These are phyloP conservation scores for Trametes cinnabarina DNA, from an alignment of 768 basidiomycete species.

Conservation along the genomic window DNA sequence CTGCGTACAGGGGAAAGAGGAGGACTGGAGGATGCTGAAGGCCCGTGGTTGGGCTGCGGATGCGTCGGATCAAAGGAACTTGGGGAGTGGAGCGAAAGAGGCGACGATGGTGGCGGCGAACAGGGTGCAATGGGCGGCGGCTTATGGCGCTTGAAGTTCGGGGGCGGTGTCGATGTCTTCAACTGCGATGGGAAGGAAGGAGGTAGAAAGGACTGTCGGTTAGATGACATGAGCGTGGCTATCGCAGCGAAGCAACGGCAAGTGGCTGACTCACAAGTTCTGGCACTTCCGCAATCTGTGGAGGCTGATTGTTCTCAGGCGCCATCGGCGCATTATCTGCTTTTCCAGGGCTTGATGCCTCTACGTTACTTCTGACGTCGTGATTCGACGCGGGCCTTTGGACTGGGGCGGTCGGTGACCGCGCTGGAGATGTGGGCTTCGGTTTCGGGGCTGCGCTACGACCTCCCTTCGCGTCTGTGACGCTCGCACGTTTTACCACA, in stretches of 20 bases:
- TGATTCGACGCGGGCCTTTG: not conserved
- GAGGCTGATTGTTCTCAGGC: not conserved
- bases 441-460: slow-evolving; percentile 3
- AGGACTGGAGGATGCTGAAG: slow-evolving; percentile 20
- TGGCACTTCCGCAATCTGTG: slow-evolving; percentile 35
- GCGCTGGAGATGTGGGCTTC: slow-evolving; percentile 2
- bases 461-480: slow-evolving; percentile 12
- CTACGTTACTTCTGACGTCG: not conserved
- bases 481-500: slow-evolving; percentile 38
- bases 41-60: slow-evolving; percentile 20
- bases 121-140: slow-evolving; percentile 41
- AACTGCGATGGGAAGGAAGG: slow-evolving; percentile 56
- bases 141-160: slow-evolving; percentile 35
- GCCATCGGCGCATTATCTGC: not conserved
- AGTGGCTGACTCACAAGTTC: slow-evolving; percentile 34
- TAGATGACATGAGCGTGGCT: slow-evolving; percentile 6
- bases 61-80: slow-evolving; percentile 14
- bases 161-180: slow-evolving; percentile 51
- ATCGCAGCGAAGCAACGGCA: not conserved
- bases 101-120: slow-evolving; percentile 26
- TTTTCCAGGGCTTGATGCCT: not conserved
- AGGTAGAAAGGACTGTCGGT: slow-evolving; percentile 45
- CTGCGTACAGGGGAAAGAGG: slow-evolving; percentile 5
- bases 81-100: slow-evolving; percentile 26
- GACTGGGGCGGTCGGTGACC: not conserved